Evolutionary conservation across 441 rosid species (phyloP), one percentile per base, ranked within the genome.

Genomic region (Gossypium davidsonii): DNA sequence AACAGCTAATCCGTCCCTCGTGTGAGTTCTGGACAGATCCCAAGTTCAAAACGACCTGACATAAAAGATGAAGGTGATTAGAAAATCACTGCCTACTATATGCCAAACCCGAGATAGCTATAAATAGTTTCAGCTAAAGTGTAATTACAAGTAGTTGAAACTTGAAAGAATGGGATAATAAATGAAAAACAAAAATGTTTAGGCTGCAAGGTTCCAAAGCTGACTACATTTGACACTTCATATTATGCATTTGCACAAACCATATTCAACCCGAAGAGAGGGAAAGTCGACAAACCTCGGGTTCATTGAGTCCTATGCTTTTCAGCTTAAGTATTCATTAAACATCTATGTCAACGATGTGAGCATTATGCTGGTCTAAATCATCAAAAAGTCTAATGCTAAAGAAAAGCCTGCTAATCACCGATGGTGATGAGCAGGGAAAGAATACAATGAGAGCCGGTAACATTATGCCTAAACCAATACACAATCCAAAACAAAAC

Each of bases 41-140:
- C 86, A 93, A 76, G 82, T 96, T 77, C 86, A 90, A 85, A 61
- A 93, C 97, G 78, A 83, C 93, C 99, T 96, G 79, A 80, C 75
- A 79, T 58, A 60, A 20, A 23, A 63, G 53, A 42, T 0, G 12
- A 67, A 51, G 73, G 53, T 28, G 73, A 51, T 3, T 4, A 51
- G 20, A 51, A 69, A 78, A 52, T 55, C 25, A 64, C 15, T 10
- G 46, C 6, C 62, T n/a, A 59, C 15, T 34, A 10, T 62, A 17
- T 23, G 52, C 52, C 67, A 65, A 48, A 44, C 12, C 15, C 14
- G 49, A 61, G 63, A 64, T 66, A 60, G 56, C 42, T 37, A 37
- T 37, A 37, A 37, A 37, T 37, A 37, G 42, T 37, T 37, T 6
- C 42, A 37, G 42, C 42, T 37, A 6, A 15, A 8, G 21, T 1